Percentiles rank a stretch among this genome's conserved stretches.
These are phyloP conservation scores for Penstemon newberryi DNA, from an alignment of 257 asterid genomes.

Conservation along the genomic window DNA sequence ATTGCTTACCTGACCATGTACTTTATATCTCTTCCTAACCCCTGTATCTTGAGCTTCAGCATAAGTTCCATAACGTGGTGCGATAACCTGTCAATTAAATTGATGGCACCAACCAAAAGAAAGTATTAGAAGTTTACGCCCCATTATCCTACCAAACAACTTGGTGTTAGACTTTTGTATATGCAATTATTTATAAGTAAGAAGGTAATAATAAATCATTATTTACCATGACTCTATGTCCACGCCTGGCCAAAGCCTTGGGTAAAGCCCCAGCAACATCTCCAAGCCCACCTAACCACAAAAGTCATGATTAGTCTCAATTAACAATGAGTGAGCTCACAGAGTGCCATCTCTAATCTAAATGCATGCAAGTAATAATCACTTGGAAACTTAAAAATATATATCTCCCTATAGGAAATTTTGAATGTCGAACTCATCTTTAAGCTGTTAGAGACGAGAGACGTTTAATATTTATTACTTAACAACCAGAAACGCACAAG, in stretches of 20 bases:
- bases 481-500: background rate
- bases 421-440: no score
- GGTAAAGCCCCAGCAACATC: conserved; percentile 99
- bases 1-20: conserved; percentile 80
- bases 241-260: conserved; percentile 98
- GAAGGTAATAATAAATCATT: conserved; percentile 4
- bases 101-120: no score
- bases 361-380: conserved; percentile 12
- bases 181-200: conserved; percentile 5
- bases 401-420: no score
- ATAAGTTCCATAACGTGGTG: conserved; percentile 77
- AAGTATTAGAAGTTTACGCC: no score
- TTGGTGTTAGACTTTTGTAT: background rate
- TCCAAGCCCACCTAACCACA: conserved; percentile 88
- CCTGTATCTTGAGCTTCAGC: conserved; percentile 75
- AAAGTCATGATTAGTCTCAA: conserved; percentile 20
- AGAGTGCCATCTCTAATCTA: background rate
- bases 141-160: no score
- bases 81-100: conserved; percentile 56
- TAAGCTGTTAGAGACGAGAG: background rate
- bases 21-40: conserved; percentile 66
- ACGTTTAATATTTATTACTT: no score
- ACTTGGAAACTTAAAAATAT: background rate
- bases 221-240: conserved; percentile 97
- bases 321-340: background rate